Conservation (phyloP, 768 basidiomycete genomes). For the Mycena rebaudengoi region DNA sequence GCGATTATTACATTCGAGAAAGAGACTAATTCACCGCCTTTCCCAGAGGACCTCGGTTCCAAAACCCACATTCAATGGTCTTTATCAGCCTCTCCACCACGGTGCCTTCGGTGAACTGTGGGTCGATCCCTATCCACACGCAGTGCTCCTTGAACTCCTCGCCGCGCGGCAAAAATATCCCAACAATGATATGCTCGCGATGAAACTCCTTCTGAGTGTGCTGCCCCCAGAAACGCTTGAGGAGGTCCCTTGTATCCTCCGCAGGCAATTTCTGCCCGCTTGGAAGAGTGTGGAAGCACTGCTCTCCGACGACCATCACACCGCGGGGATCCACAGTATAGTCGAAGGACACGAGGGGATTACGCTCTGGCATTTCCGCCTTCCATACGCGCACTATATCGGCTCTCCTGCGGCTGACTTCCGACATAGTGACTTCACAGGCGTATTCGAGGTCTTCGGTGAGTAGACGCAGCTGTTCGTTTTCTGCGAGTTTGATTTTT, state of each 20-base stretch:
- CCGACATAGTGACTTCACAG: neutral
- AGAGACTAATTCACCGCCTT: too few relatives aligned
- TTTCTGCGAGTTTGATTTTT: neutral
- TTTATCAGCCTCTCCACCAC: constrained; percentile 4
- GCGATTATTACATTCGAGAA: too few relatives aligned
- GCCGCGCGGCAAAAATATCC: neutral
- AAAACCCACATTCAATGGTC: neutral
- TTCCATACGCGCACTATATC: neutral
- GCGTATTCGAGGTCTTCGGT: neutral
- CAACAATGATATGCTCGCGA: neutral
- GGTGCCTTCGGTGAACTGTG: neutral
- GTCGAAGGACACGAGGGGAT: neutral
- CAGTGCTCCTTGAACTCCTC: neutral
- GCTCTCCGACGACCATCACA: neutral
- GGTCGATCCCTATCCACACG: neutral
- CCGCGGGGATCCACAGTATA: neutral
- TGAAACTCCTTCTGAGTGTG: neutral
- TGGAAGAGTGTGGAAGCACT: neutral
- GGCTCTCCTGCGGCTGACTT: neutral
- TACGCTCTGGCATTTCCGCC: neutral
- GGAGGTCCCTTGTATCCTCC: neutral
- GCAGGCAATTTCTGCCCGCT: too few relatives aligned
- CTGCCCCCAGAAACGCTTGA: neutral
- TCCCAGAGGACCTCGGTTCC: too few relatives aligned
- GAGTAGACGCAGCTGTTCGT: neutral